Conservation (phyloP, 192 early-diverging fungal species). For the Endogone sp. region DNA sequence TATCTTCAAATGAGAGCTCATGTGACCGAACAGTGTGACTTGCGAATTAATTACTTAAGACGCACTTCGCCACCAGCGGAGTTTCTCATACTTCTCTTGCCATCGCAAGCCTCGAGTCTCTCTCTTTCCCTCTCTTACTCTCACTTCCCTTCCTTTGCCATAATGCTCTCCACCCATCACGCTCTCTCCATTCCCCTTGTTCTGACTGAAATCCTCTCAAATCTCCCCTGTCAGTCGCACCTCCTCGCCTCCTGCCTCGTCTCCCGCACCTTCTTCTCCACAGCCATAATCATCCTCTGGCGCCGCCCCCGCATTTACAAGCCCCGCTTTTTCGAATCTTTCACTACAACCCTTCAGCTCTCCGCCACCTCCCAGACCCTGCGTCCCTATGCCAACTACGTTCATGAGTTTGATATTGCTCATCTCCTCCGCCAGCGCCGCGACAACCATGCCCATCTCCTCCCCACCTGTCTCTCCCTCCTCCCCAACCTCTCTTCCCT, state of each 20-base stretch:
- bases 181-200: not conserved
- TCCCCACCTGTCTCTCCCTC: not conserved
- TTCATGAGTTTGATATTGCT: not conserved
- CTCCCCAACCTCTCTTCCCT: not conserved
- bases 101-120: too few relatives aligned
- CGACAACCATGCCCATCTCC: not conserved
- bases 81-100: too few relatives aligned
- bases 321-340: not conserved
- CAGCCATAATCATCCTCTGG: not conserved
- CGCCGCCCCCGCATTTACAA: not conserved
- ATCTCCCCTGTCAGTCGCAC: constrained; percentile 2
- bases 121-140: not conserved
- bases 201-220: not conserved
- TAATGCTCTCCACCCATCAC: too few relatives aligned
- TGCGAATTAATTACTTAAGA: too few relatives aligned
- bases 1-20: too few relatives aligned
- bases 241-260: not conserved
- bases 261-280: constrained; percentile 2
- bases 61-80: too few relatives aligned
- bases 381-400: not conserved
- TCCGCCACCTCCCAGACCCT: not conserved
- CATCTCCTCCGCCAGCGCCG: not conserved
- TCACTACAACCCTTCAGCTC: not conserved
- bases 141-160: not conserved
- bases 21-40: too few relatives aligned